Evolutionary conservation across 1,284 basidiomycete species (phyloP), one percentile per base, ranked within the genome.

Genomic region (Irpex lacteus): DNA sequence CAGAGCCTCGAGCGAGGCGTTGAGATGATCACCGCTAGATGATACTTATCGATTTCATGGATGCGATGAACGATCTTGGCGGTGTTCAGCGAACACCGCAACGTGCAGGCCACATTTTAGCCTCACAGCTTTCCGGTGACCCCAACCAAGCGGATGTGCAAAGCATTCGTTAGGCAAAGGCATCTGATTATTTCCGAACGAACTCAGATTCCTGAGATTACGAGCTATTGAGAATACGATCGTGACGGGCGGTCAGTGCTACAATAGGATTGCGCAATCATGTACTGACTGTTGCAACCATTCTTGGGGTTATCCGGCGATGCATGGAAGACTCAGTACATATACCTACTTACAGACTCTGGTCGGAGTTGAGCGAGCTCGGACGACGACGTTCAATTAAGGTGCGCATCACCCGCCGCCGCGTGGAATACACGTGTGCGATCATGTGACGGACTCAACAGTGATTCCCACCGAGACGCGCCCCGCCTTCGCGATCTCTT

Each of bases 361-460:
- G 26, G 26, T 26, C 26, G 26, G 26, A 26, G 26, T 26, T 26
- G 26, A 26, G 26, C 26, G 26, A 26, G 26, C 26, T 26, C 26
- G 26, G 26, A 26, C 26, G 26, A 26, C 26, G 26, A 26, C 3
- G 26, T 26, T 26, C 26, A 26, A 26, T 26, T 26, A 26, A 26
- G 26, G 26, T 26, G 26, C 26, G 26, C 26, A 26, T 26, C 26
- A 26, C 26, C 26, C 26, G 18, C n/a, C 9, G 26, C 7, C 61
- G 49, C 61, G 55, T 62, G 54, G 61, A 11, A 26, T n/a, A 40
- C 55, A 62, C 61, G 61, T 58, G 61, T 47, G 5, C 11, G 26
- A 5, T 26, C 60, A 60, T 47, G 58, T 60, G 58, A 60, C 7
- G 32, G 13, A 13, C 44, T 34, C 7, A 52, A 52, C 36, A n/a